phyloP scores from a whole-genome alignment of 2,329 filamentous ascomycete species.

The Pyrenochaeta sp. region DNA sequence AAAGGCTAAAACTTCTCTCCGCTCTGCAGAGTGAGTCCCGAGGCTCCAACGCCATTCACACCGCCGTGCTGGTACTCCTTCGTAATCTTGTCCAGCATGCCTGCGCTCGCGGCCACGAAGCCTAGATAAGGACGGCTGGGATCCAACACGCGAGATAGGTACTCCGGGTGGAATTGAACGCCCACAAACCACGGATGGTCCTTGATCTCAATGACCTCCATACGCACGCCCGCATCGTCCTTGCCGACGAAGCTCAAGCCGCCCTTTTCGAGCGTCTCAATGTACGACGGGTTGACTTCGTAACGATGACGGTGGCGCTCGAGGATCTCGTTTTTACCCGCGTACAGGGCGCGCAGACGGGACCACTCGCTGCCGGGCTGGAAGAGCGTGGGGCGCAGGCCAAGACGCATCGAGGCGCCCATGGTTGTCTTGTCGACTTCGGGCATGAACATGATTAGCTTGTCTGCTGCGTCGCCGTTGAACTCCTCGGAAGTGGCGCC shows the following conservation, averaged over 20 bases:
- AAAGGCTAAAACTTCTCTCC: no score
- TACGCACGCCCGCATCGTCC: slow-evolving; percentile 77
- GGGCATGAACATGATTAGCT: slow-evolving; percentile 89
- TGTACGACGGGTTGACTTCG: slow-evolving; percentile 84
- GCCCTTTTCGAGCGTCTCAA: slow-evolving; percentile 70
- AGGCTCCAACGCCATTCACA: slow-evolving; percentile 16
- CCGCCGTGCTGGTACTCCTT: slow-evolving; percentile 32
- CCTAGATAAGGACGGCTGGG: slow-evolving; percentile 81
- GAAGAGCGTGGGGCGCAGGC: slow-evolving; percentile 76
- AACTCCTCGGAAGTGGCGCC: slow-evolving; percentile 66
- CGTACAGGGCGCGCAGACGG: slow-evolving; percentile 78
- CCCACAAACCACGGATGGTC: slow-evolving; percentile 86
- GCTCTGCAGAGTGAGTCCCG: no score
- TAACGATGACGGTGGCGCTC: slow-evolving; percentile 91
- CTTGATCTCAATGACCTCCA: slow-evolving; percentile 83
- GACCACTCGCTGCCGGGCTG: slow-evolving; percentile 79
- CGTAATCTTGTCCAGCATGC: slow-evolving; percentile 64
- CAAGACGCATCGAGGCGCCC: slow-evolving; percentile 88
- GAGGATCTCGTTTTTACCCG: slow-evolving; percentile 54
- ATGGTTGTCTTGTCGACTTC: slow-evolving; percentile 79
- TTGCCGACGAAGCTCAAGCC: slow-evolving; percentile 81
- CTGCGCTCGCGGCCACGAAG: slow-evolving; percentile 80
- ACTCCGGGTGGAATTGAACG: slow-evolving; percentile 91
- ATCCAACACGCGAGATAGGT: slow-evolving; percentile 75
- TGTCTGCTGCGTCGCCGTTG: slow-evolving; percentile 66